Evolutionary conservation across 805 yeast species (phyloP).

Genomic region (Candida alai): DNA sequence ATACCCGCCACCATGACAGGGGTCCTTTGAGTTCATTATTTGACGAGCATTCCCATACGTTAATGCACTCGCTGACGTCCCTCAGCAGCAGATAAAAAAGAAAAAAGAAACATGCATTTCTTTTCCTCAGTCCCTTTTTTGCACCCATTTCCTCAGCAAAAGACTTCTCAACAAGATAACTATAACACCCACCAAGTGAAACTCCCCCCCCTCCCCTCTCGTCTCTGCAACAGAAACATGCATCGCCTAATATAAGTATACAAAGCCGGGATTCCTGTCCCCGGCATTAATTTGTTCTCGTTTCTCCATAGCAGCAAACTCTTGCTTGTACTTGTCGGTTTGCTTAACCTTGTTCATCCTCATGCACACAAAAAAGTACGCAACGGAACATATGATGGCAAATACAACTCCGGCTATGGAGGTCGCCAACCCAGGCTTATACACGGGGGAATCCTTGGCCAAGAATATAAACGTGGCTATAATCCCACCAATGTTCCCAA

Average conservation of each 20-base stretch:
- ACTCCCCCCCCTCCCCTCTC: too few relatives aligned
- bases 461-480: constrained; percentile 57
- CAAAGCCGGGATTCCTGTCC: constrained; percentile 35
- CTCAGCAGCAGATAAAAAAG: too few relatives aligned
- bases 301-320: constrained; percentile 23
- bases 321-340: constrained; percentile 21
- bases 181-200: too few relatives aligned
- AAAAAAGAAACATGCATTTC: too few relatives aligned
- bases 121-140: too few relatives aligned
- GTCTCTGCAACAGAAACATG: too few relatives aligned
- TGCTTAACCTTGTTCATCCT: constrained; percentile 23
- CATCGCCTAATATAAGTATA: constrained; percentile 32
- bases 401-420: constrained; percentile 47
- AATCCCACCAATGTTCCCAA: constrained; percentile 73
- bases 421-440: constrained; percentile 50
- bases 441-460: constrained; percentile 54
- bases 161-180: too few relatives aligned
- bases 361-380: constrained; percentile 28
- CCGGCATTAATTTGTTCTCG: constrained; percentile 33
- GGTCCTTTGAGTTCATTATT: too few relatives aligned
- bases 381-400: constrained; percentile 30
- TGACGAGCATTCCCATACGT: too few relatives aligned
- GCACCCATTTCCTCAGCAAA: too few relatives aligned
- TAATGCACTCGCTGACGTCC: too few relatives aligned
- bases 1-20: too few relatives aligned